Percentiles rank a stretch among this genome's conserved stretches.
These are phyloP conservation scores for Austroboletus novae-zelandiae DNA, from an alignment of 1,284 basidiomycete species.

Conservation along the genomic window DNA sequence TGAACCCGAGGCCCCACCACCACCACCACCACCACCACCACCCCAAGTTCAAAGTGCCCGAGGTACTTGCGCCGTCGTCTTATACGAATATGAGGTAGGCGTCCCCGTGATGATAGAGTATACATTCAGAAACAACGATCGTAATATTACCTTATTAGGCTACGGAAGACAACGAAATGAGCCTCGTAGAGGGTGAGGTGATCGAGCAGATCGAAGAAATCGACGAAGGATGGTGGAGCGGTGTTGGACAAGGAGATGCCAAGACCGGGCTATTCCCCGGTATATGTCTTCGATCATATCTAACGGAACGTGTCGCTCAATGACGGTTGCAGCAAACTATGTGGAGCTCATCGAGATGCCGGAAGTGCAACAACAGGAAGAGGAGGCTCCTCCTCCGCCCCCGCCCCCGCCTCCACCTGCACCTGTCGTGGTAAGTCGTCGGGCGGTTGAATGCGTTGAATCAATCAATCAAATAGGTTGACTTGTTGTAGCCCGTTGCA, in stretches of 20 bases:
- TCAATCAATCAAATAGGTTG: not conserved
- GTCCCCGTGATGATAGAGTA: not conserved
- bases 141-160: slow-evolving; percentile 39
- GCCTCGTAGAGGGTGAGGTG: slow-evolving; percentile 75
- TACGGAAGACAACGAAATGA: slow-evolving; percentile 83
- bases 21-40: slow-evolving; percentile 21
- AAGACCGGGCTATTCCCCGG: slow-evolving; percentile 76
- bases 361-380: slow-evolving; percentile 37
- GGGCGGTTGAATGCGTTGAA: not conserved
- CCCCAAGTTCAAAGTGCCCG: slow-evolving; percentile 37
- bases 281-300: slow-evolving; percentile 31
- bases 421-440: slow-evolving; percentile 35
- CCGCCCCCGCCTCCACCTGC: slow-evolving; percentile 42
- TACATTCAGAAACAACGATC: not conserved
- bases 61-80: slow-evolving; percentile 60
- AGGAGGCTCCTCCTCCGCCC: slow-evolving; percentile 37
- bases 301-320: not conserved
- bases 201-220: slow-evolving; percentile 81
- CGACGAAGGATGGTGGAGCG: slow-evolving; percentile 88
- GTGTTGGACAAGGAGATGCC: slow-evolving; percentile 60
- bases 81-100: slow-evolving; percentile 76
- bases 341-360: slow-evolving; percentile 65
- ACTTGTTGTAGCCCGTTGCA: slow-evolving; percentile 38
- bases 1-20: slow-evolving; percentile 29
- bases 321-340: slow-evolving; percentile 61